Evolutionary conservation across 805 yeast genomes (phyloP).

Genomic region (Danielozyma ontarioensis): DNA sequence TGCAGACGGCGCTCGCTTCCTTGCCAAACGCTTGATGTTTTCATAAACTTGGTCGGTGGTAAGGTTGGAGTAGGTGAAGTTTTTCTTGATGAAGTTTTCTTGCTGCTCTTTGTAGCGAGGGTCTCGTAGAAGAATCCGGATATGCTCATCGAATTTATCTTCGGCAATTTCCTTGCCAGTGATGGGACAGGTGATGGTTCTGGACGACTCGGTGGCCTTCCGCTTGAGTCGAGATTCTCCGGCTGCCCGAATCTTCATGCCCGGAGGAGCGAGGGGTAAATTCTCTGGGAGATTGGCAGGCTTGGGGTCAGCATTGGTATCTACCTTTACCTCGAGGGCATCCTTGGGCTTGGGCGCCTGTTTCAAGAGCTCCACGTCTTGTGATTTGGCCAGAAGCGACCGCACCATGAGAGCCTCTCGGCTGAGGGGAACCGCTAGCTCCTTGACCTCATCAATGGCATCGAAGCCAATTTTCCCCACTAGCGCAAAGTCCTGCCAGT

Average conservation of each 20-base stretch:
- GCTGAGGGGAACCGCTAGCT: slow-evolving; percentile 50
- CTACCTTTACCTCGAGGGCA: slow-evolving; percentile 3
- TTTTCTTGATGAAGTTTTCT: slow-evolving; percentile 53
- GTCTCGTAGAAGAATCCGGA: slow-evolving; percentile 65
- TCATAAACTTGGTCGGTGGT: slow-evolving; percentile 56
- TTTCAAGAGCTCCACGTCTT: slow-evolving; percentile 13
- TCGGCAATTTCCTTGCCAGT: slow-evolving; percentile 71
- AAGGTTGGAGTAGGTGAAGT: slow-evolving; percentile 43
- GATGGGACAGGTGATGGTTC: slow-evolving; percentile 66
- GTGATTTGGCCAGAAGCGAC: slow-evolving; percentile 49
- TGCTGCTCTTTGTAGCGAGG: slow-evolving; percentile 73
- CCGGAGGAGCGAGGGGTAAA: slow-evolving; percentile 27
- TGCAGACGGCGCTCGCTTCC: slow-evolving; percentile 12
- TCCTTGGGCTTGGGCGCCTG: background rate
- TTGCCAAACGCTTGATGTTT: slow-evolving; percentile 49
- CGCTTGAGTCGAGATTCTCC: slow-evolving; percentile 59
- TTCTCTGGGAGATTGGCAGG: slow-evolving; percentile 3
- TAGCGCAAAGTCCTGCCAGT: slow-evolving; percentile 81
- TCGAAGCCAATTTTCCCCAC: slow-evolving; percentile 66
- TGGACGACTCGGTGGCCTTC: slow-evolving; percentile 15
- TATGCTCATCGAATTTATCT: slow-evolving; percentile 63
- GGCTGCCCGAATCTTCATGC: slow-evolving; percentile 63
- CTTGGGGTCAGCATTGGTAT: slow-evolving; percentile 7
- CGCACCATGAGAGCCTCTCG: slow-evolving; percentile 58
- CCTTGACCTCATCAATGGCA: slow-evolving; percentile 53